These are phyloP conservation scores for Mallotus nudiflorus DNA, from an alignment of 345 rosid genomes.

Conservation along the genomic window DNA sequence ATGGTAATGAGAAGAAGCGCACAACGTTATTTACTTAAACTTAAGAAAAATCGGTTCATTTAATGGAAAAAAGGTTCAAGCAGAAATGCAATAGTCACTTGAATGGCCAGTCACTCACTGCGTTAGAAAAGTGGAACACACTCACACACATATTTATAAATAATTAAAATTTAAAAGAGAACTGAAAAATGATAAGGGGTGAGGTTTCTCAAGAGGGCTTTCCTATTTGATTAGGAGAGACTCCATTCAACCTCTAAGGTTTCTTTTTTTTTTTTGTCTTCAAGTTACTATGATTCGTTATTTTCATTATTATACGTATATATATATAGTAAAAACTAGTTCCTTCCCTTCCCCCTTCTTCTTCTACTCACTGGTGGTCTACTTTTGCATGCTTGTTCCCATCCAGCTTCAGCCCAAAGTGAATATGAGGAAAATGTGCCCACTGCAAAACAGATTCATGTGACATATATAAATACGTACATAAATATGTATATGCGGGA, in stretches of 20 bases:
- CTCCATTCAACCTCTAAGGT: slow-evolving; percentile 14
- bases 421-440: slow-evolving; percentile 97
- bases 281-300: background rate
- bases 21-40: too few species aligned
- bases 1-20: too few species aligned
- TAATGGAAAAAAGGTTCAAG: background rate
- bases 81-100: slow-evolving; percentile 18
- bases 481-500: too few species aligned
- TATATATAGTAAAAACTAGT: slow-evolving; percentile 3
- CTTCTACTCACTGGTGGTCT: slow-evolving; percentile 38
- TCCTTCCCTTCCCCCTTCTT: background rate
- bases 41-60: too few species aligned
- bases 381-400: slow-evolving; percentile 66
- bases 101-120: slow-evolving; percentile 19
- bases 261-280: background rate
- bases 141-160: slow-evolving; percentile 1
- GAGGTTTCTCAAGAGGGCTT: slow-evolving; percentile 2
- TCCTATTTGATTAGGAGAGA: slow-evolving; percentile 22
- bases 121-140: background rate
- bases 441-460: slow-evolving; percentile 47
- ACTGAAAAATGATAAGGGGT: background rate
- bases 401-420: slow-evolving; percentile 85
- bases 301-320: background rate
- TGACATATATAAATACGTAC: too few species aligned
- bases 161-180: background rate